Percentiles rank a stretch among this genome's conserved stretches.
These are phyloP conservation scores for Periconia digitata DNA, from an alignment of 2,329 filamentous ascomycete genomes.

Conservation along the genomic window DNA sequence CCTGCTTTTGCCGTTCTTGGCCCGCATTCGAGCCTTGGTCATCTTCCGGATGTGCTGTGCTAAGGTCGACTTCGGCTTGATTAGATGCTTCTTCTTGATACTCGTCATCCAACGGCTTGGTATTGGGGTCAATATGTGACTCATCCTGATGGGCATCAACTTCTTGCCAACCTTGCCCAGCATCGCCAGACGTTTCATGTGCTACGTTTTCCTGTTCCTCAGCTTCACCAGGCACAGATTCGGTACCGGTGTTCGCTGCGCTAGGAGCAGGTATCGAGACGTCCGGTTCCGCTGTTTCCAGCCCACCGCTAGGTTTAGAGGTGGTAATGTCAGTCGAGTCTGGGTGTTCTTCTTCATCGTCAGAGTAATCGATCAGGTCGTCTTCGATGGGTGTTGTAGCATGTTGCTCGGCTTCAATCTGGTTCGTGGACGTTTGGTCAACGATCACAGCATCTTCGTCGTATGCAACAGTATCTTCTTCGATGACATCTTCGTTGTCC, in stretches of 20 bases:
- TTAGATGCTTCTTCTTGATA: not conserved
- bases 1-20: constrained; percentile 3
- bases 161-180: too few species aligned
- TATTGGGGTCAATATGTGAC: not conserved
- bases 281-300: too few species aligned
- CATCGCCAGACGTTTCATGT: too few species aligned
- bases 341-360: constrained; percentile 37
- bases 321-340: too few species aligned
- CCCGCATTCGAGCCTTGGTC: constrained; percentile 16
- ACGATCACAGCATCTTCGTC: constrained; percentile 9
- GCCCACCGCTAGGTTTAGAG: too few species aligned
- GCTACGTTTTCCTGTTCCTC: too few species aligned
- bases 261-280: too few species aligned
- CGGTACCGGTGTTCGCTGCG: not conserved
- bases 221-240: not conserved
- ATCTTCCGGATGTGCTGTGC: constrained; percentile 1
- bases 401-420: constrained; percentile 2
- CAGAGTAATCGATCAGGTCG: constrained; percentile 38
- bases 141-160: not conserved
- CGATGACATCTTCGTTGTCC: constrained; percentile 36
- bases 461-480: constrained; percentile 24
- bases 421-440: constrained; percentile 7
- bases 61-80: not conserved
- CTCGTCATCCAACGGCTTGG: not conserved
- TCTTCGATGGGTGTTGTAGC: constrained; percentile 23